phyloP scores from a whole-genome alignment of 2,329 filamentous ascomycete genomes.

The Sporothrix pallida region DNA sequence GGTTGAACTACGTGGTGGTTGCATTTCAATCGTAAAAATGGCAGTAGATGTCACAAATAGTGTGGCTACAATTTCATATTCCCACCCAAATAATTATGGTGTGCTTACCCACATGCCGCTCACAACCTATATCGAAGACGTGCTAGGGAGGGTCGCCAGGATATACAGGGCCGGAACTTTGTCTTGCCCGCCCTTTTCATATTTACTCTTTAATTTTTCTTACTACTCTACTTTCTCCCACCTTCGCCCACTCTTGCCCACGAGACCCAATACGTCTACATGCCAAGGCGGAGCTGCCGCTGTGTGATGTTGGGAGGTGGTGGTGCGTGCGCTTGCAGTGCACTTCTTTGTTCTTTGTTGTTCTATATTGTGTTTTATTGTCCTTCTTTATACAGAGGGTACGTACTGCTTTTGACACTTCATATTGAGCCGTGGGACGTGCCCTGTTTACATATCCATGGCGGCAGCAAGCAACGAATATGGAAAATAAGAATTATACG shows the following conservation, averaged over 20 bases:
- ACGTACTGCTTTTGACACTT: too few species aligned
- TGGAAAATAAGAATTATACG: not conserved
- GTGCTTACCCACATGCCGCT: not conserved
- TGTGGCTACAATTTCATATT: not conserved
- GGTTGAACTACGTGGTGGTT: not conserved
- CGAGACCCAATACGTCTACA: not conserved
- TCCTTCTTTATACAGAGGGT: not conserved
- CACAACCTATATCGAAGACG: not conserved
- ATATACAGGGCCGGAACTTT: constrained; percentile 20
- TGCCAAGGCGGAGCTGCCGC: not conserved
- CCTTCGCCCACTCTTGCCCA: not conserved
- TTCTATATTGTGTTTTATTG: too few species aligned
- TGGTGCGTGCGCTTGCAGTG: not conserved
- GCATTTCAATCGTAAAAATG: not conserved
- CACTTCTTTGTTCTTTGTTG: not conserved
- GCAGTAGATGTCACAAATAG: not conserved
- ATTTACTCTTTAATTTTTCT: not conserved
- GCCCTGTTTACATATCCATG: not conserved
- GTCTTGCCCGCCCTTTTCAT: not conserved
- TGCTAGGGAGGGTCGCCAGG: constrained; percentile 25
- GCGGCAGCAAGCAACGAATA: not conserved
- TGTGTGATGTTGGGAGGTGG: not conserved
- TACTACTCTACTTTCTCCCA: too few species aligned
- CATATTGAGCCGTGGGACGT: constrained; percentile 15
- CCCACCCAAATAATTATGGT: not conserved